Evolutionary conservation across 176 grass and related monocot genomes (phyloP), one percentile per base, ranked within the genome.

Genomic region (Avena atlantica): DNA sequence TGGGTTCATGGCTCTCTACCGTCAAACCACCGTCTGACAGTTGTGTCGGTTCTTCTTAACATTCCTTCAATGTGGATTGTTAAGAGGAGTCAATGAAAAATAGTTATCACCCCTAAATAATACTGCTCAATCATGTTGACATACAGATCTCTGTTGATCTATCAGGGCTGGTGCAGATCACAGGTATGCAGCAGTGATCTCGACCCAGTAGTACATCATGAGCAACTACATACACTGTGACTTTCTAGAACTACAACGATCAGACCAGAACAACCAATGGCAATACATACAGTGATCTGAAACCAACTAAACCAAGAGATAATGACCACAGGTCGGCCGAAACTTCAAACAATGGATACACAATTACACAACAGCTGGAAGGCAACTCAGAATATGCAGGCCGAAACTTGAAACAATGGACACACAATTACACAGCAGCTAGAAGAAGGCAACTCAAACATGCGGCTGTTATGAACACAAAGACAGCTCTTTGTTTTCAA

Each of bases 391-490:
- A 37, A 37, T 37, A 37, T 37, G 36, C 36, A 37, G 53, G 12
- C 47, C 6, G 70, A 50, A 24, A 9, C 11, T 50, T 76, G 57
- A 64, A n/a, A 78, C 57, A 77, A 9, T 7, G 20, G 20, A 55
- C 84, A 78, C 60, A 56, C 24, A 55, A 59, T 36, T 61, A 86
- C 74, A 86, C 74, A 78, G 11, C 15, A 44, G 50, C 23, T 60
- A 25, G 25, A 25, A 70, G n/a, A 78, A 25, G 52, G 36, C 27
- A 49, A n/a, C 64, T 70, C 42, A 36, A 71, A 29, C 25, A 78
- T 86, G 76, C 49, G 60, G 51, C 63, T 34, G 76, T 44, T 79
- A 86, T 78, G 74, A 88, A 67, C 69, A 74, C 8, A 25, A 73
- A 21, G 79, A 82, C 31, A 66, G 5, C 64, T 67, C 74, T 40